Evolutionary conservation across 805 yeast genomes (phyloP).

Genomic region (Cyberlindnera samutprakarnensis): DNA sequence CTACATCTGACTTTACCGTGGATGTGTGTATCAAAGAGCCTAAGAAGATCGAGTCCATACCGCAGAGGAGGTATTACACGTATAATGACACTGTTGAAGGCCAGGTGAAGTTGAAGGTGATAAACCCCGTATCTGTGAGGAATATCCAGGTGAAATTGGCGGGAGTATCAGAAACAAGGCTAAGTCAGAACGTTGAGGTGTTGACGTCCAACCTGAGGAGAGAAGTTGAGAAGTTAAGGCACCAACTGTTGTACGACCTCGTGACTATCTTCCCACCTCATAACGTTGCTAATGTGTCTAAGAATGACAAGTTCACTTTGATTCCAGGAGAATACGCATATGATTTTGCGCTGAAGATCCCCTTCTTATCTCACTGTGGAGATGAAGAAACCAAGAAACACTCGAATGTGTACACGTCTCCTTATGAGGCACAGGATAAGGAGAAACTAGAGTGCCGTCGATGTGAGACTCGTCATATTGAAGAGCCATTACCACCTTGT

Average conservation of each 20-base stretch:
- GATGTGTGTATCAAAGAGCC: too few relatives aligned
- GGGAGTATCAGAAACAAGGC: constrained; percentile 35
- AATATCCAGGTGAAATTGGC: constrained; percentile 45
- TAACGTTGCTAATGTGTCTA: constrained; percentile 36
- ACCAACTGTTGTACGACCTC: constrained; percentile 42
- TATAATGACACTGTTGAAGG: constrained; percentile 14
- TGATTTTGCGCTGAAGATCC: constrained; percentile 29
- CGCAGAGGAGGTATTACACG: too few relatives aligned
- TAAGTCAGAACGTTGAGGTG: constrained; percentile 21
- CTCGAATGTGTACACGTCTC: neutral
- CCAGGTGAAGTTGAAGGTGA: constrained; percentile 8
- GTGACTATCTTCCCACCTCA: constrained; percentile 45
- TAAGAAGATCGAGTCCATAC: too few relatives aligned
- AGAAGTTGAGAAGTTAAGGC: constrained; percentile 17
- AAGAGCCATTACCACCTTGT: too few relatives aligned
- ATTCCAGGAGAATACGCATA: constrained; percentile 42
- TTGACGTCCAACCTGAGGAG: constrained; percentile 3
- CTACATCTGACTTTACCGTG: too few relatives aligned
- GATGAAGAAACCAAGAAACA: constrained; percentile 1
- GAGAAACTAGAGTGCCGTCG: too few relatives aligned
- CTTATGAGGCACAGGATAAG: neutral
- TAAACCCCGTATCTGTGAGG: constrained; percentile 31
- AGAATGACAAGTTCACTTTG: constrained; percentile 24
- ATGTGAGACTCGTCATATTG: too few relatives aligned
- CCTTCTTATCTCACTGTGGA: constrained; percentile 26